phyloP scores from a whole-genome alignment of 192 early-diverging fungal genomes.

The Oehlia diaphana region DNA sequence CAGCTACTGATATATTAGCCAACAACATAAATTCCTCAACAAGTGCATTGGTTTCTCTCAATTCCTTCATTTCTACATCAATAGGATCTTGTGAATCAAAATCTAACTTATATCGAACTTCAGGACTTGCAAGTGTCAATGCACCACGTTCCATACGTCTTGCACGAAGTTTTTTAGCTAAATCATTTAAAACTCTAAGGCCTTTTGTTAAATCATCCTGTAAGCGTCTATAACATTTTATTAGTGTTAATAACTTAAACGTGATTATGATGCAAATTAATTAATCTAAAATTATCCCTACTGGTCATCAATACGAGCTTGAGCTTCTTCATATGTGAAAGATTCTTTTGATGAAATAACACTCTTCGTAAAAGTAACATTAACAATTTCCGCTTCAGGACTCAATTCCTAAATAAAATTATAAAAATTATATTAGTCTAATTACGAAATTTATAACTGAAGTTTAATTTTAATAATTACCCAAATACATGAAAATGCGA shows the following conservation, averaged over 20 bases:
- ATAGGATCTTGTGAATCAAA: conserved; percentile 86
- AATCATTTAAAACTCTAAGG: conserved; percentile 68
- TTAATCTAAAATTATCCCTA: conserved; percentile 57
- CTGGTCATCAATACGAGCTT: conserved; percentile 74
- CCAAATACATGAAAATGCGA: conserved; percentile 92
- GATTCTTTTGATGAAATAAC: conserved; percentile 90
- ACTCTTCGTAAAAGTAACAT: conserved; percentile 86
- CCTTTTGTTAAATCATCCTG: conserved; percentile 72
- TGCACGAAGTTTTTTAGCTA: conserved; percentile 81
- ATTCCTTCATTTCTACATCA: conserved; percentile 82
- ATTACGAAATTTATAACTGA: conserved; percentile 10
- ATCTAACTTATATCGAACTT: conserved; percentile 93
- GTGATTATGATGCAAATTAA: conserved; percentile 46
- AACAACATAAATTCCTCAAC: conserved; percentile 99
- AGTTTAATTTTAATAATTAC: conserved; percentile 30
- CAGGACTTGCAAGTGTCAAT: conserved; percentile 85
- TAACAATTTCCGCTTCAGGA: conserved; percentile 58
- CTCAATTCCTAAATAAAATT: conserved; percentile 53
- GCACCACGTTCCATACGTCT: conserved; percentile 84
- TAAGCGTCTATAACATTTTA: conserved; percentile 37
- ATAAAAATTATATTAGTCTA: background rate
- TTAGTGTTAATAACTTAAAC: background rate
- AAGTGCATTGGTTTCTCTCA: conserved; percentile 88
- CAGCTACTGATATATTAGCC: conserved; percentile 95
- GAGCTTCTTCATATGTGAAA: conserved; percentile 94